Evolutionary conservation across 2,329 filamentous ascomycete genomes (phyloP).

Genomic region (Camptophora hylomeconis): DNA sequence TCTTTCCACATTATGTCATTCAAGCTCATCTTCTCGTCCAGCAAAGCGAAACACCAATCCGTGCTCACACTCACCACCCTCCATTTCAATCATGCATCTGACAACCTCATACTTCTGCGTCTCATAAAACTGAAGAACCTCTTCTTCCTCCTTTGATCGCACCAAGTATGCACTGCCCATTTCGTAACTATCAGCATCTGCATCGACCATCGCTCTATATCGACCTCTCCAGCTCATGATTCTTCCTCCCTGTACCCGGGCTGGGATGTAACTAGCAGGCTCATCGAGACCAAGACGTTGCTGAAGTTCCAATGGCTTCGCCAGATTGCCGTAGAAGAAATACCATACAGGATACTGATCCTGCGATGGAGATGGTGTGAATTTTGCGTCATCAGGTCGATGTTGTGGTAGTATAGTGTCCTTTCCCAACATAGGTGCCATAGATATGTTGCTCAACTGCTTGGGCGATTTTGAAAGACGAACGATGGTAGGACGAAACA

Average conservation of each 20-base stretch:
- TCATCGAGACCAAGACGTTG: constrained; percentile 21
- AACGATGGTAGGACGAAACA: constrained; percentile 18
- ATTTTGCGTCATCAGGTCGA: constrained; percentile 8
- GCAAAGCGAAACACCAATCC: too few species aligned
- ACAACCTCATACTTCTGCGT: constrained; percentile 27
- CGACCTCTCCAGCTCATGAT: constrained; percentile 26
- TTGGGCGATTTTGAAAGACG: constrained; percentile 19
- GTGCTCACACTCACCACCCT: too few species aligned
- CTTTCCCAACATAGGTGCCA: constrained; percentile 15
- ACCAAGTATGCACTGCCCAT: constrained; percentile 23
- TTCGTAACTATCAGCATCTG: constrained; percentile 11
- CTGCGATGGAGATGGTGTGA: constrained; percentile 12
- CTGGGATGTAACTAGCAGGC: constrained; percentile 17
- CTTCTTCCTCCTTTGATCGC: constrained; percentile 20
- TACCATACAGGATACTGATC: constrained; percentile 28
- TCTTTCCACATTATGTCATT: too few species aligned
- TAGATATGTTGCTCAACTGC: constrained; percentile 15
- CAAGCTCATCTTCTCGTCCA: too few species aligned
- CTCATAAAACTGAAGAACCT: constrained; percentile 24
- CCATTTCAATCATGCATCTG: constrained; percentile 21
- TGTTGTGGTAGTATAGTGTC: constrained; percentile 21
- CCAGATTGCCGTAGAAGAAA: constrained; percentile 32
- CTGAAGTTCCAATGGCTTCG: constrained; percentile 19
- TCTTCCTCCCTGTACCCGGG: constrained; percentile 20
- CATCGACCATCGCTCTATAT: constrained; percentile 28